Conservation (phyloP, 2,329 filamentous ascomycete genomes). For the Penicillium digitatum region DNA sequence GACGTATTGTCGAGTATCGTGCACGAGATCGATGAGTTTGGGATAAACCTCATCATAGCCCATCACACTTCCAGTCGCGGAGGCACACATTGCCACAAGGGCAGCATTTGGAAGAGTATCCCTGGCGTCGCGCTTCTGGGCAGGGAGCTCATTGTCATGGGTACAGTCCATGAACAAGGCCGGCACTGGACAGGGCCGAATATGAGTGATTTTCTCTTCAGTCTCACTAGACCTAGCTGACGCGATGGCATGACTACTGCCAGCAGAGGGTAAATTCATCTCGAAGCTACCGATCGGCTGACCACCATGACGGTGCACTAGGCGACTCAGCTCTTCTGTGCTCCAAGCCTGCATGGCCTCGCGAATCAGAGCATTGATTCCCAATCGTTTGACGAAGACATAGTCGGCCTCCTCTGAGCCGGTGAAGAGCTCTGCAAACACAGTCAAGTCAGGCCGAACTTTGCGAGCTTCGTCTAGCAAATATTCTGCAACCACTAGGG, state of each 20-base stretch:
- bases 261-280: slow-evolving; percentile 74
- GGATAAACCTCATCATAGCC: slow-evolving; percentile 97
- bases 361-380: slow-evolving; percentile 84
- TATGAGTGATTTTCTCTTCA: slow-evolving; percentile 67
- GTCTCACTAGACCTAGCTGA: slow-evolving; percentile 29
- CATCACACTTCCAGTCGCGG: slow-evolving; percentile 92
- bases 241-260: slow-evolving; percentile 47
- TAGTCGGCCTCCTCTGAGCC: slow-evolving; percentile 96
- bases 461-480: slow-evolving; percentile 89
- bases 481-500: slow-evolving; percentile 88
- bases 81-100: slow-evolving; percentile 92
- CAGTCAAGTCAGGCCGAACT: slow-evolving; percentile 80
- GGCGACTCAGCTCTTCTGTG: slow-evolving; percentile 82
- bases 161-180: slow-evolving; percentile 99
- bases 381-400: slow-evolving; percentile 87
- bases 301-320: slow-evolving; percentile 91
- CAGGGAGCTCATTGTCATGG: slow-evolving; percentile 94
- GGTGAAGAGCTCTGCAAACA: slow-evolving; percentile 92
- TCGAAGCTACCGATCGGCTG: slow-evolving; percentile 96
- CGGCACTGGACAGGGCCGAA: slow-evolving; percentile 84
- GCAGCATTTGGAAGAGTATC: slow-evolving; percentile 94
- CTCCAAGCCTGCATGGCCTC: slow-evolving; percentile 99
- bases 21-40: slow-evolving; percentile 84
- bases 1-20: slow-evolving; percentile 78
- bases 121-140: slow-evolving; percentile 88